phyloP scores from a whole-genome alignment of 192 early-diverging fungal genomes.

The Pilaira anomala region DNA sequence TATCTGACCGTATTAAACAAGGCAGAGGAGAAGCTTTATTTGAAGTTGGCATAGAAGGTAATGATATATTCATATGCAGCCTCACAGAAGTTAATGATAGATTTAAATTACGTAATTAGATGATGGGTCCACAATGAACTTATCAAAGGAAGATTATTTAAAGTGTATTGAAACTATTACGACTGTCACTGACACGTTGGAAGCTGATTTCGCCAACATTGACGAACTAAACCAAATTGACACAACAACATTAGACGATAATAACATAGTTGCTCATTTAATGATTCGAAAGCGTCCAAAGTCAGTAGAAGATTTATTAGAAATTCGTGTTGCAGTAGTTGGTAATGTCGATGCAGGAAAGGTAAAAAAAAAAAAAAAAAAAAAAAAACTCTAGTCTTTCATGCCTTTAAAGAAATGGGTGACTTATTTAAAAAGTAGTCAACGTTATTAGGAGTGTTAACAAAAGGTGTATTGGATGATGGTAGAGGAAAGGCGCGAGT shows the following conservation, averaged over 20 bases:
- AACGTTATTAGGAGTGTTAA: constrained; percentile 87
- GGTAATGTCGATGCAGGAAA: constrained; percentile 90
- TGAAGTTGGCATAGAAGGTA: constrained; percentile 74
- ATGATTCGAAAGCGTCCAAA: constrained; percentile 71
- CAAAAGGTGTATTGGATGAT: constrained; percentile 88
- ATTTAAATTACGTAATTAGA: constrained; percentile 41
- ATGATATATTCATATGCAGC: background rate
- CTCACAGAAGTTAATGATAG: too few relatives aligned
- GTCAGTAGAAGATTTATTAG: constrained; percentile 78
- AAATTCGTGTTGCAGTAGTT: constrained; percentile 84
- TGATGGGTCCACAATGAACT: constrained; percentile 67
- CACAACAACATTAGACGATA: constrained; percentile 2
- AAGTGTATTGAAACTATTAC: constrained; percentile 41
- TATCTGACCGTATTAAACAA: constrained; percentile 49
- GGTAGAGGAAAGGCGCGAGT: constrained; percentile 88
- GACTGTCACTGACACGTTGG: constrained; percentile 39
- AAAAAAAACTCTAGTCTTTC: background rate
- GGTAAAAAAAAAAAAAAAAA: constrained; percentile 22
- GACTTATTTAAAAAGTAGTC: constrained; percentile 38
- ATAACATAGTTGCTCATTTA: constrained; percentile 43
- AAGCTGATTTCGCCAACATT: constrained; percentile 47
- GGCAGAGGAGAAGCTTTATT: constrained; percentile 73
- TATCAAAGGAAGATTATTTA: constrained; percentile 49
- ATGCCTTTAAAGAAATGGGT: background rate
- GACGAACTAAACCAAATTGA: constrained; percentile 32